These are phyloP conservation scores for Eremochloa ophiuroides DNA, from an alignment of 176 grass and related monocot genomes.

Conservation along the genomic window DNA sequence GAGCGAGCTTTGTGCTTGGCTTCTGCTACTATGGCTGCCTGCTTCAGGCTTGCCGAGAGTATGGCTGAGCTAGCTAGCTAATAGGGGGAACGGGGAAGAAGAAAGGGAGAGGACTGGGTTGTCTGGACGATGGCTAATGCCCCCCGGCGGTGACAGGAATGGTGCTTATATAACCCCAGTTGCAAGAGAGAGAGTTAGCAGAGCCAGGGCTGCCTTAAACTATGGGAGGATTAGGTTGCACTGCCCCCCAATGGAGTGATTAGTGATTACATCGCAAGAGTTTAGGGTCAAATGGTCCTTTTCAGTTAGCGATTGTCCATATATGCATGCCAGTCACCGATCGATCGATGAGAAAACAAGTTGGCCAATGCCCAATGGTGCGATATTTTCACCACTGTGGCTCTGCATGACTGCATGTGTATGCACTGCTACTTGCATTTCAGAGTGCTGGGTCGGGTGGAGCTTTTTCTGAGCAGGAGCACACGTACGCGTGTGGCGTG, in stretches of 20 bases:
- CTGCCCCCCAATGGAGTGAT: slow-evolving; percentile 34
- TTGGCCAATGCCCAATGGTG: background rate
- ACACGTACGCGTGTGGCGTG: background rate
- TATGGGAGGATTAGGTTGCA: slow-evolving; percentile 35
- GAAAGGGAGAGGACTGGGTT: slow-evolving; percentile 21
- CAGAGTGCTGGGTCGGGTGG: background rate
- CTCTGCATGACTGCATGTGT: background rate
- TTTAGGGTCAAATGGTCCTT: slow-evolving; percentile 12
- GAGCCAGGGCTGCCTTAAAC: background rate
- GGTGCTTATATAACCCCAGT: slow-evolving; percentile 43
- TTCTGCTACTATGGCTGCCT: background rate
- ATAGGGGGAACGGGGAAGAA: background rate
- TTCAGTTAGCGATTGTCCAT: slow-evolving; percentile 32
- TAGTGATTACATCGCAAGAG: slow-evolving; percentile 2
- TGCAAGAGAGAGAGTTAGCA: background rate
- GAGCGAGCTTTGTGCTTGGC: background rate
- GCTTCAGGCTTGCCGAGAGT: too few relatives aligned
- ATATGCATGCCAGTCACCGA: background rate
- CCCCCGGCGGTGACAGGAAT: slow-evolving; percentile 3
- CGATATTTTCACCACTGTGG: background rate
- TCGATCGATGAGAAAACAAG: background rate
- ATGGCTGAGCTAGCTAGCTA: background rate
- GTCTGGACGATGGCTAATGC: background rate
- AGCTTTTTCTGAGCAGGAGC: slow-evolving; percentile 17
- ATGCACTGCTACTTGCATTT: background rate